Percentiles rank a stretch among this genome's conserved stretches.
Conservation (phyloP, 1,284 basidiomycete species). For the Heterobasidion irregulare region DNA sequence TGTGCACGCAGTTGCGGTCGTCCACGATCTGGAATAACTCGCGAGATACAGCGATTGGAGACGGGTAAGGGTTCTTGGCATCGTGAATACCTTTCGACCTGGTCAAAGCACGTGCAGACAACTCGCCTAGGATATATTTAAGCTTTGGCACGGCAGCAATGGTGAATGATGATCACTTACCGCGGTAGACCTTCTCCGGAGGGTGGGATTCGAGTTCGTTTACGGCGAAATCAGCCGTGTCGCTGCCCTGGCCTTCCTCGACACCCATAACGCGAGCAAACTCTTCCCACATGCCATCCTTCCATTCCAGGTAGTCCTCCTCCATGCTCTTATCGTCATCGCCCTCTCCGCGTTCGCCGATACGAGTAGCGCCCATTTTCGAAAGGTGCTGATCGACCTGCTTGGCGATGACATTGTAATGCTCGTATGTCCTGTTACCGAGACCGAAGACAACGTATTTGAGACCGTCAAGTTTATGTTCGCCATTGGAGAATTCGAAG, state of each 20-base stretch:
- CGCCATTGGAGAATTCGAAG: conserved; percentile 81
- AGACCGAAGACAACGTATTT: conserved; percentile 95
- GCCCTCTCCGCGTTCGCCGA: conserved; percentile 91
- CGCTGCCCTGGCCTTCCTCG: conserved; percentile 94
- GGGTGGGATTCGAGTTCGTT: conserved; percentile 72
- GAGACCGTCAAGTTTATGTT: conserved; percentile 73
- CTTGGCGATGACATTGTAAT: conserved; percentile 88
- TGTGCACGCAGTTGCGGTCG: conserved; percentile 91
- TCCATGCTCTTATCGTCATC: conserved; percentile 99
- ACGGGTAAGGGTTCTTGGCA: conserved; percentile 93
- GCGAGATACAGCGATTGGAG: conserved; percentile 69
- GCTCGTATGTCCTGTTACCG: conserved; percentile 93
- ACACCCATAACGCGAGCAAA: conserved; percentile 79
- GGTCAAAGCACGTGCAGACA: conserved; percentile 84
- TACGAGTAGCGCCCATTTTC: conserved; percentile 79
- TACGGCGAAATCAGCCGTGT: conserved; percentile 92
- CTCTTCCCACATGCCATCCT: conserved; percentile 92
- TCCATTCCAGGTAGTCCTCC: conserved; percentile 99
- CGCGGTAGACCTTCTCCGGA: conserved; percentile 83
- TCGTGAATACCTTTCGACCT: conserved; percentile 92
- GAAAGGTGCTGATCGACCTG: conserved; percentile 71
- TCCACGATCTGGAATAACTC: conserved; percentile 78
- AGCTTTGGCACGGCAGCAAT: background rate
- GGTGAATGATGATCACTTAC: conserved; percentile 32
- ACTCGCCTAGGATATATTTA: conserved; percentile 49